Conservation (phyloP, 768 basidiomycete genomes). For the Hygrocybe punicea region DNA sequence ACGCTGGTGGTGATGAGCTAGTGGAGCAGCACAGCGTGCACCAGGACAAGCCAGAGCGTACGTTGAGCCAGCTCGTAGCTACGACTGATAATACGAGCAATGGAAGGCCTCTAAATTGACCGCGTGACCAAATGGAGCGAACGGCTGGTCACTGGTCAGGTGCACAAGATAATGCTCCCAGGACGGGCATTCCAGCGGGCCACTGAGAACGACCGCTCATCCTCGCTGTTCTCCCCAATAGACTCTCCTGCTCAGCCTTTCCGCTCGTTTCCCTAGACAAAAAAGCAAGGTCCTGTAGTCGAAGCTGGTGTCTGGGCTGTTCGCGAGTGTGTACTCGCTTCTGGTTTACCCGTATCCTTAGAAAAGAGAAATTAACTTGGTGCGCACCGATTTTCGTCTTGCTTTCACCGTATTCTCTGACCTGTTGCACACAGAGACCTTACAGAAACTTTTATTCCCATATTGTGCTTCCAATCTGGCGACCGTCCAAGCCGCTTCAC, state of each 20-base stretch:
- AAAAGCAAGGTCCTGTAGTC: background rate
- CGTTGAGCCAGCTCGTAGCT: too few species aligned
- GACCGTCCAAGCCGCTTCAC: slow-evolving; percentile 21
- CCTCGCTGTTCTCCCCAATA: slow-evolving; percentile 15
- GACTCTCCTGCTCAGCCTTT: slow-evolving; percentile 12
- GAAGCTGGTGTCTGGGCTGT: background rate
- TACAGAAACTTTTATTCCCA: background rate
- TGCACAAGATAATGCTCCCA: background rate
- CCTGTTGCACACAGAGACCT: background rate
- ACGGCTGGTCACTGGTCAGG: background rate
- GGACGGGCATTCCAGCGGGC: background rate
- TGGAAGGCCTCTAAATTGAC: too few species aligned
- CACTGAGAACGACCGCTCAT: slow-evolving; percentile 11
- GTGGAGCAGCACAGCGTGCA: too few species aligned
- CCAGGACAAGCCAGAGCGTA: too few species aligned
- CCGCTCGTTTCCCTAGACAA: slow-evolving; percentile 15
- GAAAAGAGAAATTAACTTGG: background rate
- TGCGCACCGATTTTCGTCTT: too few species aligned
- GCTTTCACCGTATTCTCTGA: background rate
- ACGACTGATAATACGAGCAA: too few species aligned
- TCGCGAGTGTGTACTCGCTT: background rate
- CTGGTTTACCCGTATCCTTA: background rate
- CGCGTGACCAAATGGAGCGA: background rate
- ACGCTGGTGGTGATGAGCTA: too few species aligned
- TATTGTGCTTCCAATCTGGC: slow-evolving; percentile 19